Percentiles rank a stretch among this genome's conserved stretches.
Conservation (phyloP, 2,329 filamentous ascomycete genomes). For the Aspergillus thermomutatus region DNA sequence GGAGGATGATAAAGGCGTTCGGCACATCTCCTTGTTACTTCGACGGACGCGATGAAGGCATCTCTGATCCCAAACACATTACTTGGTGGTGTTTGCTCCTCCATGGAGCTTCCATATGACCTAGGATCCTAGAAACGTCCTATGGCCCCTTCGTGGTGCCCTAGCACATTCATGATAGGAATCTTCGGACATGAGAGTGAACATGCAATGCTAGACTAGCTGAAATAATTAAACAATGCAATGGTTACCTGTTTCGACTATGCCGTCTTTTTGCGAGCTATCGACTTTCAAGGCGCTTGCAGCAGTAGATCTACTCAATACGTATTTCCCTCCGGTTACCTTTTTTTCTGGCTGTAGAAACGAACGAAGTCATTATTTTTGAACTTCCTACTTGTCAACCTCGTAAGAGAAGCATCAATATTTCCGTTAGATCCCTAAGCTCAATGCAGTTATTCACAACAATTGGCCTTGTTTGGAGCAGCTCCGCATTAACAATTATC, state of each 20-base stretch:
- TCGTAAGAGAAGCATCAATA: neutral
- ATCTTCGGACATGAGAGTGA: neutral
- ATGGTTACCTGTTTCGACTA: neutral
- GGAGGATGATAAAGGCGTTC: slow-evolving; percentile 97
- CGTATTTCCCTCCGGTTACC: neutral
- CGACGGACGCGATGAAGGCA: slow-evolving; percentile 94
- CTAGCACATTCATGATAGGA: slow-evolving; percentile 12
- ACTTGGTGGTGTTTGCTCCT: slow-evolving; percentile 48
- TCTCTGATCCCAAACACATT: slow-evolving; percentile 69
- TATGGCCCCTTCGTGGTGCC: neutral
- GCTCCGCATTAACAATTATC: slow-evolving; percentile 24
- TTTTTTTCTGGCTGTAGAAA: neutral
- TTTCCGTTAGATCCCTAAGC: neutral
- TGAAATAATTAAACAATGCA: neutral
- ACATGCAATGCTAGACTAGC: neutral
- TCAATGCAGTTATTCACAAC: neutral
- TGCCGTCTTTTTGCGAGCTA: neutral
- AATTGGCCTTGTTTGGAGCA: neutral
- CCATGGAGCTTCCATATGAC: neutral
- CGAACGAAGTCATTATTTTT: neutral
- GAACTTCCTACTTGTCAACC: neutral
- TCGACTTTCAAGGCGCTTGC: neutral
- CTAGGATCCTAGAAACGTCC: slow-evolving; percentile 12
- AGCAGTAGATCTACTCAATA: neutral
- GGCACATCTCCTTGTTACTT: slow-evolving; percentile 98